Evolutionary conservation across 768 basidiomycete genomes (phyloP).

Genomic region (Royoungia palumana): DNA sequence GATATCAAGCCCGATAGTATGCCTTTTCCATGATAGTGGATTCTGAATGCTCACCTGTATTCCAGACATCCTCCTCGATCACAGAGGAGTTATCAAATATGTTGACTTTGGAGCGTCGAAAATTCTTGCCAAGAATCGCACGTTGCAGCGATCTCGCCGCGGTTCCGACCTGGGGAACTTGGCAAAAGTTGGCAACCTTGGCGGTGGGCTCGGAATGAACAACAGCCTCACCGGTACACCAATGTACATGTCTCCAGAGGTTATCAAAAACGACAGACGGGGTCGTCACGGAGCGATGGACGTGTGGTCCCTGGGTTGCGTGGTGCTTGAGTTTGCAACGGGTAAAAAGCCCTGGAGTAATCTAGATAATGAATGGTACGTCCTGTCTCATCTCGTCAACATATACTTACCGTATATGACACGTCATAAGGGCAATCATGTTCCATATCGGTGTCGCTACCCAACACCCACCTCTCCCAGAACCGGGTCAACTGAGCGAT

Average conservation of each 20-base stretch:
- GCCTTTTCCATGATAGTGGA: slow-evolving; percentile 31
- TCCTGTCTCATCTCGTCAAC: neutral
- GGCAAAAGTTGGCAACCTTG: slow-evolving; percentile 33
- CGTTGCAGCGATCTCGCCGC: slow-evolving; percentile 70
- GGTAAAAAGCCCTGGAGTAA: slow-evolving; percentile 99
- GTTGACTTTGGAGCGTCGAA: slow-evolving; percentile 99
- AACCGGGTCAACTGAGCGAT: slow-evolving; percentile 83
- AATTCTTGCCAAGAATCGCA: slow-evolving; percentile 86
- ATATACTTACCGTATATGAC: slow-evolving; percentile 2
- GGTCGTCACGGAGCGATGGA: slow-evolving; percentile 96
- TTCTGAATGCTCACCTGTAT: slow-evolving; percentile 10
- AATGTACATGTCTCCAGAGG: slow-evolving; percentile 99
- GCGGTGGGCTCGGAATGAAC: slow-evolving; percentile 51
- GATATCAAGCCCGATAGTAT: slow-evolving; percentile 98
- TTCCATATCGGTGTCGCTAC: slow-evolving; percentile 98
- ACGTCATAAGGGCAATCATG: slow-evolving; percentile 88
- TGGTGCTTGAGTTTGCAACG: slow-evolving; percentile 95
- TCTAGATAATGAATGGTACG: slow-evolving; percentile 97
- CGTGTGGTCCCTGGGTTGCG: slow-evolving; percentile 96
- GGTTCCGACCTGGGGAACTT: slow-evolving; percentile 40
- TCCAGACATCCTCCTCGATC: slow-evolving; percentile 90
- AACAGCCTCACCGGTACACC: slow-evolving; percentile 95
- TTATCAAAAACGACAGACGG: slow-evolving; percentile 89
- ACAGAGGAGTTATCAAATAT: slow-evolving; percentile 89
- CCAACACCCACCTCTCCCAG: slow-evolving; percentile 93